These are phyloP conservation scores for Neurospora terricola DNA, from an alignment of 495 filamentous ascomycete species.

Conservation along the genomic window DNA sequence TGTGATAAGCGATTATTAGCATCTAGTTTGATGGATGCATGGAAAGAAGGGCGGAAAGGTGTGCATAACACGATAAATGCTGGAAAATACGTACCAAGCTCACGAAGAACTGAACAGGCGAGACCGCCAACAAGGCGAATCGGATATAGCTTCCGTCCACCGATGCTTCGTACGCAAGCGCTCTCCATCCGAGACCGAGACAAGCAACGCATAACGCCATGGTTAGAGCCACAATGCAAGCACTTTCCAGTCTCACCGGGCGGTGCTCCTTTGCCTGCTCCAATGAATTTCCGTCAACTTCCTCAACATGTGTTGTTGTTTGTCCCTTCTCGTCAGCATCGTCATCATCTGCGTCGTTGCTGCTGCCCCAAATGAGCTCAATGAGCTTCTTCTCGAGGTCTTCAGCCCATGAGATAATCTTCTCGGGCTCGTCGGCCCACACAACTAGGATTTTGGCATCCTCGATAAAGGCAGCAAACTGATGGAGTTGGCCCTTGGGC, in stretches of 20 bases:
- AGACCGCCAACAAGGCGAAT: conserved; percentile 34
- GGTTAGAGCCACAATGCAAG: conserved; percentile 40
- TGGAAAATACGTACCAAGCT: conserved; percentile 36
- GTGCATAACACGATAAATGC: neutral
- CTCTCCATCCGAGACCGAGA: conserved; percentile 45
- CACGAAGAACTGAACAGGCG: conserved; percentile 46
- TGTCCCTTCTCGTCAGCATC: conserved; percentile 21
- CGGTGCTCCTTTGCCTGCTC: conserved; percentile 31
- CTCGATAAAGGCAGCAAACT: conserved; percentile 58
- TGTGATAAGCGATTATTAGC: conserved; percentile 14
- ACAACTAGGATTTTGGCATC: conserved; percentile 47
- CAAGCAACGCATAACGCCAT: conserved; percentile 41
- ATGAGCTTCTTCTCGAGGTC: conserved; percentile 44
- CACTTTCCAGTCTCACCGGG: conserved; percentile 38
- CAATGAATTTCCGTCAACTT: conserved; percentile 8
- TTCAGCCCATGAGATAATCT: conserved; percentile 39
- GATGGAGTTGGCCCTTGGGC: conserved; percentile 49
- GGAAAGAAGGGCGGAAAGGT: neutral
- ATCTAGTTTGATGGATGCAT: neutral
- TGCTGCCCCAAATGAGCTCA: conserved; percentile 43
- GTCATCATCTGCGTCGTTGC: conserved; percentile 28
- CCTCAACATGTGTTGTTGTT: conserved; percentile 4
- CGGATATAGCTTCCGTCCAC: conserved; percentile 41
- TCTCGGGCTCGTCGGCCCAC: conserved; percentile 57
- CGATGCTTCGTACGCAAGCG: conserved; percentile 41